Evolutionary conservation across 345 rosid species (phyloP).

Genomic region (Orychophragmus violaceus): DNA sequence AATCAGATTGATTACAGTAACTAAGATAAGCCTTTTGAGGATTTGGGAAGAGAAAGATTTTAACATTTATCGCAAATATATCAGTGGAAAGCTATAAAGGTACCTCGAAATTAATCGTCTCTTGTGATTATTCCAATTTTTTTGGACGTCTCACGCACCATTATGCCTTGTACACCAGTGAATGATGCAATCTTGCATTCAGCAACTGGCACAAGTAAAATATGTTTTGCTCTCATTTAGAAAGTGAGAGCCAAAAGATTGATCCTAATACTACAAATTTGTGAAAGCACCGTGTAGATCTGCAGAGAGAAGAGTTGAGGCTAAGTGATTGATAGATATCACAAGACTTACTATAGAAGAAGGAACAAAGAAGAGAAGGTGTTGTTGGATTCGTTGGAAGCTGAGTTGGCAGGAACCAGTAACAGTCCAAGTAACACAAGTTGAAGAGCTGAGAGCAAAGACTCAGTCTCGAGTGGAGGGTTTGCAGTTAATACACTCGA

Average conservation of each 20-base stretch:
- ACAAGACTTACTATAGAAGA: no score
- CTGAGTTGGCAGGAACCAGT: no score
- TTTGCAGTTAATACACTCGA: no score
- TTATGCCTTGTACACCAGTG: slow-evolving; percentile 65
- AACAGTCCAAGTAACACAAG: no score
- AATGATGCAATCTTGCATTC: slow-evolving; percentile 57
- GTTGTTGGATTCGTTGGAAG: no score
- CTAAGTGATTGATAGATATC: no score
- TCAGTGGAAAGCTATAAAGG: neutral
- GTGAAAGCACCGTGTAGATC: slow-evolving; percentile 64
- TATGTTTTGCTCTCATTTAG: no score
- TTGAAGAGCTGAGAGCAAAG: no score
- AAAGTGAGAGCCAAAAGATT: neutral
- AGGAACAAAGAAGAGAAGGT: no score
- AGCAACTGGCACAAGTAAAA: slow-evolving; percentile 48
- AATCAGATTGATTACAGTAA: neutral
- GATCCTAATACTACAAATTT: neutral
- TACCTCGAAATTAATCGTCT: slow-evolving; percentile 61
- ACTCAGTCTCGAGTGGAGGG: no score
- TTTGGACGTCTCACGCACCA: slow-evolving; percentile 85
- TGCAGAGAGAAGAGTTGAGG: slow-evolving; percentile 43
- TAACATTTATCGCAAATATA: neutral
- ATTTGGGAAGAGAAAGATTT: no score
- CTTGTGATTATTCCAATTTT: slow-evolving; percentile 73
- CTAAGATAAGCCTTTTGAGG: neutral